Evolutionary conservation across 169 alveolate genomes (phyloP), one percentile per base, ranked within the genome.

Genomic region (Plasmodium fragile): DNA sequence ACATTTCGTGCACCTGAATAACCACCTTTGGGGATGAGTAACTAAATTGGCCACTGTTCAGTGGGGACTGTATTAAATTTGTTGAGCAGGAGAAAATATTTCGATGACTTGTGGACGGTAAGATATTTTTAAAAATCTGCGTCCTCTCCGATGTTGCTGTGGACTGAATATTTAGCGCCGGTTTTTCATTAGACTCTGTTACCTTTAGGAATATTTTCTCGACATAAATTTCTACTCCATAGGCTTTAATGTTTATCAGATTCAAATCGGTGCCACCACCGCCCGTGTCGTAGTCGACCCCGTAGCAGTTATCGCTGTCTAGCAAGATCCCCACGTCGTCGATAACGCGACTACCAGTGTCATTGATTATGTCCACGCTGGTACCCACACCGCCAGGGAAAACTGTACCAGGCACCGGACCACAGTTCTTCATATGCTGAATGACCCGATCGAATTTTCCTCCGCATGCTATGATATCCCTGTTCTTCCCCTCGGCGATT

Each of bases 391-490:
- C 13, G 39, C 22, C 32, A 41, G 6, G 30, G 5, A 49, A 11
- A 13, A 4, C 36, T 7, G 22, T 80, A 30, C 18, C 32, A 13
- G 43, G 18, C 32, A n/a, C 25, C 5, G 52, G 16, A 25, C 72
- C 32, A 18, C 83, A 5, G 25, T 6, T 22, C 18, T 83, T 83
- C 94, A 89, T 78, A 34, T 79, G 79, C 72, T 70, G 69, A 22
- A 89, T 43, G 22, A 89, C 25, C 49, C 49, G 70, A 41, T 89
- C 94, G 41, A 89, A 89, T 11, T 41, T 89, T 2, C 94, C 94
- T 5, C 94, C 94, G 53, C 82, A 80, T 6, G 94, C 94, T 78
- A 89, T 79, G 79, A 89, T 89, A 10, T 89, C 94, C 25, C 69
- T 89, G 53, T 89, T 89, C 73, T 89, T 89, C 32, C 83, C 72